Conservation (phyloP, 495 filamentous ascomycete genomes). For the Neurospora terricola region DNA sequence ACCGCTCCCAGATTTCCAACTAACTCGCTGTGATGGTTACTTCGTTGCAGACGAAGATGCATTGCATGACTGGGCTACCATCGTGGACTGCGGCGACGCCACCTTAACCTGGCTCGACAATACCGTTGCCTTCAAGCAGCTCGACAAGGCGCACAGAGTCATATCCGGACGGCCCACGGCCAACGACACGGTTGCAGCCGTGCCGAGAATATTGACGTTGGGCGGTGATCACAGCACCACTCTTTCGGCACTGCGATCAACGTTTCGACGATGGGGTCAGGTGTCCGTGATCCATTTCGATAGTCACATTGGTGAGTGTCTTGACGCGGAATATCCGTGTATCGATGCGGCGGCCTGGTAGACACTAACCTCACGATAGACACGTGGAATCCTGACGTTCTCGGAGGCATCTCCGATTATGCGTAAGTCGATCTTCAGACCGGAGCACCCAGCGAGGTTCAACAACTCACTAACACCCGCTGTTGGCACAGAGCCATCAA, state of each 20-base stretch:
- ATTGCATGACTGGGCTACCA: constrained; percentile 9
- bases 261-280: constrained; percentile 55
- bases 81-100: constrained; percentile 72
- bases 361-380: constrained; percentile 29
- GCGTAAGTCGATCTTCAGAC: constrained; percentile 18
- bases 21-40: not conserved
- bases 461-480: not conserved
- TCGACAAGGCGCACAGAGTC: constrained; percentile 50
- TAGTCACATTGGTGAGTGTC: constrained; percentile 44
- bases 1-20: not conserved
- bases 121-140: constrained; percentile 61
- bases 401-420: constrained; percentile 33
- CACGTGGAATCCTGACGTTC: constrained; percentile 64
- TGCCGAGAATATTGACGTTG: constrained; percentile 53
- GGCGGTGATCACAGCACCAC: constrained; percentile 61
- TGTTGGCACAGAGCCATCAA: constrained; percentile 51
- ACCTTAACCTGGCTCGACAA: constrained; percentile 62
- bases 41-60: not conserved
- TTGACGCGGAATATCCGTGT: not conserved
- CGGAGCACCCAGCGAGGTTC: not conserved
- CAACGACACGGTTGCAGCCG: constrained; percentile 18
- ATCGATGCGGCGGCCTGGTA: not conserved
- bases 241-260: constrained; percentile 50
- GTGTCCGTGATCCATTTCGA: constrained; percentile 68
- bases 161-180: constrained; percentile 27